These are phyloP conservation scores for Aspergillus funiculosus DNA, from an alignment of 495 filamentous ascomycete species.

Conservation along the genomic window DNA sequence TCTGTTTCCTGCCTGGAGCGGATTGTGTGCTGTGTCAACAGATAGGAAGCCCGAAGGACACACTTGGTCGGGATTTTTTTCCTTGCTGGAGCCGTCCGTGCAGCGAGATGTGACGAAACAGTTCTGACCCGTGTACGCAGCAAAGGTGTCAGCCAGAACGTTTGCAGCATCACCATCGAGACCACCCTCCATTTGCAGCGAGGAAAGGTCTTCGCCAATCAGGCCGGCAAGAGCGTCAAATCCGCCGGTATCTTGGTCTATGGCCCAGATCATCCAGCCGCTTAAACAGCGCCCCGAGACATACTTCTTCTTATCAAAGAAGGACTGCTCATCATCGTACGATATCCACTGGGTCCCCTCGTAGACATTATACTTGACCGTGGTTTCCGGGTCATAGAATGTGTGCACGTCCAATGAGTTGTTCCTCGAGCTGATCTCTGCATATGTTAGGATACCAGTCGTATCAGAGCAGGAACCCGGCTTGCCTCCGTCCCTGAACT, in stretches of 20 bases:
- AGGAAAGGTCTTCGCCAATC: not conserved
- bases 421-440: slow-evolving; percentile 33
- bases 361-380: slow-evolving; percentile 24
- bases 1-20: slow-evolving; percentile 7
- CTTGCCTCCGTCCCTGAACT: slow-evolving; percentile 17
- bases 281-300: not conserved
- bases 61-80: slow-evolving; percentile 16
- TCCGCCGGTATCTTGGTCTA: slow-evolving; percentile 3
- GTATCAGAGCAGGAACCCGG: slow-evolving; percentile 30
- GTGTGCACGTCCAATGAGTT: slow-evolving; percentile 14
- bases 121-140: slow-evolving; percentile 23
- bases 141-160: slow-evolving; percentile 9
- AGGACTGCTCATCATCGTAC: slow-evolving; percentile 37
- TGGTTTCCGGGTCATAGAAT: slow-evolving; percentile 16
- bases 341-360: slow-evolving; percentile 36
- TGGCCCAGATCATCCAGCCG: slow-evolving; percentile 8
- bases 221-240: slow-evolving; percentile 4
- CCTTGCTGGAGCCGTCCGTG: slow-evolving; percentile 19
- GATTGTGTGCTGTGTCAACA: slow-evolving; percentile 20
- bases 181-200: slow-evolving; percentile 1
- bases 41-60: slow-evolving; percentile 20
- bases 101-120: slow-evolving; percentile 24
- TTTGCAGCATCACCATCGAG: not conserved
- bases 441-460: slow-evolving; percentile 31
- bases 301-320: slow-evolving; percentile 26